Percentiles rank a stretch among this genome's conserved stretches.
phyloP scores from a whole-genome alignment of 106 monocot species.

The Allium sativum region DNA sequence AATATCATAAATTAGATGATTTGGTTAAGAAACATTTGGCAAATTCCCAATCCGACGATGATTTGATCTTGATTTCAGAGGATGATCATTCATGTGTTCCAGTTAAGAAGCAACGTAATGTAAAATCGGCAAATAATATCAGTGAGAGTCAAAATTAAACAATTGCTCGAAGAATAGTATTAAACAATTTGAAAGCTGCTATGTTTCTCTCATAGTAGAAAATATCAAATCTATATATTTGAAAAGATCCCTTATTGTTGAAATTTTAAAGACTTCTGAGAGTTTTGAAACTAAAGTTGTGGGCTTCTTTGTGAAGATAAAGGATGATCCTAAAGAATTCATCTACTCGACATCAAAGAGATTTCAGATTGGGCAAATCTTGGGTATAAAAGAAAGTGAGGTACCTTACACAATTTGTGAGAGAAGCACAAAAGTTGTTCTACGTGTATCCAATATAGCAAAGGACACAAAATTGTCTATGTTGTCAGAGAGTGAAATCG shows the following conservation, averaged over 20 bases:
- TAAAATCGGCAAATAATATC: constrained; percentile 11
- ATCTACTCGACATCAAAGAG: constrained; percentile 23
- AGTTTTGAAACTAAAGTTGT: constrained; percentile 66
- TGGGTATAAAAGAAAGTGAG: constrained; percentile 49
- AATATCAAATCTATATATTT: constrained; percentile 70
- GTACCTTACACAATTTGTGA: constrained; percentile 50
- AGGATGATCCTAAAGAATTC: constrained; percentile 44
- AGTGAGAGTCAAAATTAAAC: constrained; percentile 8
- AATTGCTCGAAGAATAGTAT: constrained; percentile 11
- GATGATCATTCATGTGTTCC: constrained; percentile 17
- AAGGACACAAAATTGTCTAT: constrained; percentile 55
- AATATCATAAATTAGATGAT: constrained; percentile 15
- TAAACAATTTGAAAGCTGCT: constrained; percentile 23
- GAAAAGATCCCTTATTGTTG: constrained; percentile 46
- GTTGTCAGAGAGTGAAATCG: constrained; percentile 72
- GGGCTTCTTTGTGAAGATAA: constrained; percentile 83
- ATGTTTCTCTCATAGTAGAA: constrained; percentile 42
- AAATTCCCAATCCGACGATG: constrained; percentile 45
- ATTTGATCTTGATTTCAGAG: constrained; percentile 21
- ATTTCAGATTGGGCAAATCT: constrained; percentile 58
- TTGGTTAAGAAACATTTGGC: constrained; percentile 37
- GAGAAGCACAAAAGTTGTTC: constrained; percentile 35
- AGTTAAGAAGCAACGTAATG: constrained; percentile 19
- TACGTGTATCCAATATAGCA: constrained; percentile 43
- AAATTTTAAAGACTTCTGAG: constrained; percentile 36